Conservation (phyloP, 2,329 filamentous ascomycete genomes). For the Cucurbitaria berberidis region DNA sequence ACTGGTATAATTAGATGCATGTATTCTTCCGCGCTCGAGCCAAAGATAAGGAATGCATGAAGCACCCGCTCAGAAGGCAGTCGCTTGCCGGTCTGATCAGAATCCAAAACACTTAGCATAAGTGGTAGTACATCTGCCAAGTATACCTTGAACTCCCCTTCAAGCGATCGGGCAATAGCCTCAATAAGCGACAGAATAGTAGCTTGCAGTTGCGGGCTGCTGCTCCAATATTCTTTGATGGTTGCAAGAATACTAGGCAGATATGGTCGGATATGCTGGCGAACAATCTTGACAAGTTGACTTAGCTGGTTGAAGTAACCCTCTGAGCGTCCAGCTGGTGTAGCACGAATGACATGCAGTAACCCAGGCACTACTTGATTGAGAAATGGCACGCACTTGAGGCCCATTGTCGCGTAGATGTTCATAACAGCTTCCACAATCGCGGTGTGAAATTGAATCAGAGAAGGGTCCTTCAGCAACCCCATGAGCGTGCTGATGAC, state of each 20-base stretch:
- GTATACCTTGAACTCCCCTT: slow-evolving; percentile 98
- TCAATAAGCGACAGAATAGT: slow-evolving; percentile 94
- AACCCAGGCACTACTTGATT: slow-evolving; percentile 95
- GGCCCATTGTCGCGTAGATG: slow-evolving; percentile 93
- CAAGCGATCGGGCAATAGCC: slow-evolving; percentile 88
- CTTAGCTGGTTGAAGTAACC: slow-evolving; percentile 98
- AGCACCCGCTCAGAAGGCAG: slow-evolving; percentile 86
- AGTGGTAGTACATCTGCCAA: slow-evolving; percentile 85
- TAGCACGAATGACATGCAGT: slow-evolving; percentile 83
- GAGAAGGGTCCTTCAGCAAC: slow-evolving; percentile 87
- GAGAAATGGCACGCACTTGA: slow-evolving; percentile 95
- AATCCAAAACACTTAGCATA: slow-evolving; percentile 93
- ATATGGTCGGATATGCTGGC: slow-evolving; percentile 93
- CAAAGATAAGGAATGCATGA: slow-evolving; percentile 95
- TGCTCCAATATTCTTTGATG: slow-evolving; percentile 89
- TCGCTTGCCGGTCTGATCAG: slow-evolving; percentile 77
- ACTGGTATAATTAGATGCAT: slow-evolving; percentile 99
- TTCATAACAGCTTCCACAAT: slow-evolving; percentile 99
- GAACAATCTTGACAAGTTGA: slow-evolving; percentile 90
- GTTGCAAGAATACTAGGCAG: slow-evolving; percentile 85
- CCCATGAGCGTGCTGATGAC: slow-evolving; percentile 95
- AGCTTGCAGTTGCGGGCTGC: slow-evolving; percentile 78
- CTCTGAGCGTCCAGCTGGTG: slow-evolving; percentile 78
- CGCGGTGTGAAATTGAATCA: slow-evolving; percentile 87
- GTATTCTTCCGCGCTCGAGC: slow-evolving; percentile 94